A percentile compares a stretch with the other conserved stretches of the same genome.
phyloP scores from a whole-genome alignment of 352 stramenopile genomes.

The Elongisporangium undulatum region DNA sequence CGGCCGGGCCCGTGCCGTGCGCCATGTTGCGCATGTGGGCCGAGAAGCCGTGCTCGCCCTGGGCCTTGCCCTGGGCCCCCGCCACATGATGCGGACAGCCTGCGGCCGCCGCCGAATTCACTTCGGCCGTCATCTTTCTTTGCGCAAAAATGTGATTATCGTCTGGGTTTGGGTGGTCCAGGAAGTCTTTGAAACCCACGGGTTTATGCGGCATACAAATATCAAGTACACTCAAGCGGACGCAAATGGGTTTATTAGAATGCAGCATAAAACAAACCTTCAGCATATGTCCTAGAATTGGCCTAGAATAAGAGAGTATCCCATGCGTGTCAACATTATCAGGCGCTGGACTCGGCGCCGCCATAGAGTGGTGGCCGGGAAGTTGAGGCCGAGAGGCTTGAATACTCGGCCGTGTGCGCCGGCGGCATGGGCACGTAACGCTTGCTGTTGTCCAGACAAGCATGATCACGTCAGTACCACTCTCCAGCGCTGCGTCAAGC shows the following conservation, averaged over 20 bases:
- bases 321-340: background rate
- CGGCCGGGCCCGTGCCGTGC: conserved; percentile 35
- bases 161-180: background rate
- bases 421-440: background rate
- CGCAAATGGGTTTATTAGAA: background rate
- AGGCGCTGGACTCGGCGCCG: background rate
- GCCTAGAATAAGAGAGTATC: background rate
- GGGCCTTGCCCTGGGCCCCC: conserved; percentile 9
- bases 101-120: conserved; percentile 54
- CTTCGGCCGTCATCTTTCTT: conserved; percentile 55
- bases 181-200: background rate
- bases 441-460: background rate
- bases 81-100: conserved; percentile 39
- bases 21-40: conserved; percentile 67
- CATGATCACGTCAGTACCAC: background rate
- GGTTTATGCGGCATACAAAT: background rate
- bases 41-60: conserved; percentile 13
- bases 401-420: background rate
- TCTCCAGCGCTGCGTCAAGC: background rate
- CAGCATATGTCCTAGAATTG: background rate
- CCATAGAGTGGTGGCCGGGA: background rate
- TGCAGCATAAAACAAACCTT: background rate
- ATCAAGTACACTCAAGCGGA: background rate
- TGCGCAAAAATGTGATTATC: background rate
- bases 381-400: background rate